A percentile compares a stretch with the other conserved stretches of the same genome.
Conservation (phyloP, 1,284 basidiomycete genomes). For the Sporisorium reilianum region DNA sequence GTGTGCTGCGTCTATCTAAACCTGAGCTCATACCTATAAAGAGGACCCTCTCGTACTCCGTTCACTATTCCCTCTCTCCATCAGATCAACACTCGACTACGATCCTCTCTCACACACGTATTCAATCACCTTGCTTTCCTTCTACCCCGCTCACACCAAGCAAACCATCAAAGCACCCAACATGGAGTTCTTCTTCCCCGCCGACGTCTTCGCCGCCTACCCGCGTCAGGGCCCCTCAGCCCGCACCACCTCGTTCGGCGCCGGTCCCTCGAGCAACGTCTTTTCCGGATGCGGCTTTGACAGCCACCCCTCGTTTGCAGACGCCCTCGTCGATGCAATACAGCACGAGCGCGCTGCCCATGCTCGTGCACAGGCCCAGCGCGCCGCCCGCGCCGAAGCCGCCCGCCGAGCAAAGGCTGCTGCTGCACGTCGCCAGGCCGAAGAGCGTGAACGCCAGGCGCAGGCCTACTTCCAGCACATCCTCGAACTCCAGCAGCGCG, state of each 20-base stretch:
- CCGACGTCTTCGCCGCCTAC: constrained; percentile 49
- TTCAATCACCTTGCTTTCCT: neutral
- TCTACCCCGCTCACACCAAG: constrained; percentile 1
- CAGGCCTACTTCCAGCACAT: constrained; percentile 49
- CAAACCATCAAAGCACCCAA: neutral
- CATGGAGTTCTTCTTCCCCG: constrained; percentile 58
- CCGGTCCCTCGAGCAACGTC: constrained; percentile 35
- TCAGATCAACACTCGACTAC: constrained; percentile 6
- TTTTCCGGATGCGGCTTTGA: constrained; percentile 40
- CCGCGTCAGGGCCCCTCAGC: constrained; percentile 26
- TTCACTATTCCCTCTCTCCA: constrained; percentile 8
- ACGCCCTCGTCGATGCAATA: constrained; percentile 42
- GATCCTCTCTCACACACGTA: constrained; percentile 14
- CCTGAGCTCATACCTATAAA: constrained; percentile 19
- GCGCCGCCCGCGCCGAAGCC: constrained; percentile 34
- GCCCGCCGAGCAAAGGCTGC: constrained; percentile 36
- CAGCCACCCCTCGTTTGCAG: constrained; percentile 41
- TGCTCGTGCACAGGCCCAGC: constrained; percentile 37
- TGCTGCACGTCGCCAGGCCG: constrained; percentile 34
- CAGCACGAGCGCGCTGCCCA: constrained; percentile 36
- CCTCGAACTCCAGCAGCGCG: constrained; percentile 38
- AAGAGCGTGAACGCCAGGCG: constrained; percentile 41
- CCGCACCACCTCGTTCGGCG: constrained; percentile 17
- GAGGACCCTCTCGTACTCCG: neutral
- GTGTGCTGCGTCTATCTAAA: neutral